Evolutionary conservation across 371 early-diverging fungal species (phyloP), one percentile per base, ranked within the genome.

Genomic region (Rhizoclosmatium hyalinum): DNA sequence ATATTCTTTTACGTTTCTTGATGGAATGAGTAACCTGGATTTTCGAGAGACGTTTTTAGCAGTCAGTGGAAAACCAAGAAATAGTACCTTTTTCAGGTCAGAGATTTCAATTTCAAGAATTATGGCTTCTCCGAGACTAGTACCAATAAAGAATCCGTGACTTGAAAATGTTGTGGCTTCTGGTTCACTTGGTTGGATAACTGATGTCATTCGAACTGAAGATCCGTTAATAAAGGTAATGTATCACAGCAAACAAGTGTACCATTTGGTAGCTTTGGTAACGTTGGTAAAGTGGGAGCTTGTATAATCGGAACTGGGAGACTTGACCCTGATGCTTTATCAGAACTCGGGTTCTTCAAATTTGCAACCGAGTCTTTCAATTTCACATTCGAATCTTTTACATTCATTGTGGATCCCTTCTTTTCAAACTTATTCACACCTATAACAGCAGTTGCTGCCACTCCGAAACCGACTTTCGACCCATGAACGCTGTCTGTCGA

Each of bases 101-200:
- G 57, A 39, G 21, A 69, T 17, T 3, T 57, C 58, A 69, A 69
- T 55, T 56, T 56, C 57, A 6, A 69, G 10, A 21, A 69, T 41
- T 21, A 69, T 69, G 5, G 60, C 58, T 57, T 69, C 69, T 41
- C 69, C 69, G 10, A 69, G 43, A 45, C 57, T 69, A 5, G 69
- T 69, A 39, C 69, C 69, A 39, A 69, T 3, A 45, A 17, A 69
- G 39, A 56, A 69, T 19, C 69, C 69, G 56, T 69, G 69, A 32
- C 12, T 66, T 12, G 53, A 19, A 66, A 66, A 19, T 5, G 53
- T 8, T n/a, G 21, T 24, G 24, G 64, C 17, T 14, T 64, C 17
- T 58, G 24, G 21, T 41, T 41, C 10, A 14, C 21, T 12, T 64
- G 39, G 14, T 14, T 64, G 12, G 2, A 64, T 64, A n/a, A 60